Percentiles rank a stretch among this genome's conserved stretches.
phyloP scores from a whole-genome alignment of 768 basidiomycete genomes.

The Sporobolomyces pararoseus region DNA sequence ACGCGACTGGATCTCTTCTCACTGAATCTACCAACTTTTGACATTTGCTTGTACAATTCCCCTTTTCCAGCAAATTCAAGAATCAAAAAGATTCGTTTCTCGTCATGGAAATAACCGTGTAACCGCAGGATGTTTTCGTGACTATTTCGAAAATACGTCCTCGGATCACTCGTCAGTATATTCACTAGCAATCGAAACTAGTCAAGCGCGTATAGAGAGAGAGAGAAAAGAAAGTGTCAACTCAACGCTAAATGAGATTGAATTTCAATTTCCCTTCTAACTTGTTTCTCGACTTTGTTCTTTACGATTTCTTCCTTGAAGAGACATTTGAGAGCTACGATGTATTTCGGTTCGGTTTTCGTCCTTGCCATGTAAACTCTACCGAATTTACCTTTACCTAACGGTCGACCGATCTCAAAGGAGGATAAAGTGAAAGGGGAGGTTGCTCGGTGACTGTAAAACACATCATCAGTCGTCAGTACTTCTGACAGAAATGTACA shows the following conservation, averaged over 20 bases:
- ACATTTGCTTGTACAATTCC: constrained; percentile 92
- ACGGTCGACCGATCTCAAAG: constrained; percentile 90
- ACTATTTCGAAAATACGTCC: constrained; percentile 48
- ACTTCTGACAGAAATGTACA: no score
- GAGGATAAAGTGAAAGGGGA: constrained; percentile 60
- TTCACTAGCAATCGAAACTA: no score
- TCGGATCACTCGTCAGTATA: not conserved
- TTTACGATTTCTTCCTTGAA: constrained; percentile 95
- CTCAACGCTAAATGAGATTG: constrained; percentile 76
- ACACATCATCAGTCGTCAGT: not conserved
- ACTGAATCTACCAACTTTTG: constrained; percentile 76
- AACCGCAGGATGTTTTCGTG: constrained; percentile 91
- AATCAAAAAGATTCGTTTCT: constrained; percentile 95
- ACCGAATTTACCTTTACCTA: constrained; percentile 99
- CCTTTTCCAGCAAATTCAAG: constrained; percentile 96
- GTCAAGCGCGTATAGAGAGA: no score
- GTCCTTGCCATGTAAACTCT: constrained; percentile 98
- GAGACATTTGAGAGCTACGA: constrained; percentile 91
- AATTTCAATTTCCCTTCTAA: constrained; percentile 95
- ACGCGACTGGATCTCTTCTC: constrained; percentile 73
- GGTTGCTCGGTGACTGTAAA: constrained; percentile 6
- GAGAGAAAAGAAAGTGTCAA: not conserved
- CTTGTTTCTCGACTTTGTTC: constrained; percentile 90
- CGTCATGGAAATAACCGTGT: constrained; percentile 97
- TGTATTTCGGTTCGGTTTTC: constrained; percentile 78